A percentile compares a stretch with the other conserved stretches of the same genome.
phyloP scores from a whole-genome alignment of 257 asterid genomes.

The Nicotiana otophora region DNA sequence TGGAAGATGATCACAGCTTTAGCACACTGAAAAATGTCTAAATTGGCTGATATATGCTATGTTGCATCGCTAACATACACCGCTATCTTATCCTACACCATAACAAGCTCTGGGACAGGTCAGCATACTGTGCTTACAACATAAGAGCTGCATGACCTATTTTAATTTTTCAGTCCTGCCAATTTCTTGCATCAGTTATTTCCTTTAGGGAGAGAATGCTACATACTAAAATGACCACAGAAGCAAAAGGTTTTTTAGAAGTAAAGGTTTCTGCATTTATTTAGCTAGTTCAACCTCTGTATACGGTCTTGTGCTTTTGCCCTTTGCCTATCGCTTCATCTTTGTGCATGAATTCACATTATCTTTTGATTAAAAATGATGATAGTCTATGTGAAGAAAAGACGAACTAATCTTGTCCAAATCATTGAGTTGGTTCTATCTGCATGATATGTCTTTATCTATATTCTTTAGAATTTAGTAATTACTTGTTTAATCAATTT shows the following conservation, averaged over 20 bases:
- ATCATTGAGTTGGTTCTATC: background rate
- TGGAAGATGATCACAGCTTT: no score
- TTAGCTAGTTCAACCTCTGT: background rate
- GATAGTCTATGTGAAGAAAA: background rate
- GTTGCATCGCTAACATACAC: no score
- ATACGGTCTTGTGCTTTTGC: background rate
- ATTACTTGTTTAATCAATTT: background rate
- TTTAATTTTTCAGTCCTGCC: no score
- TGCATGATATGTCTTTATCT: background rate
- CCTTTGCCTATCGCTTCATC: background rate
- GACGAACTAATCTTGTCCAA: background rate
- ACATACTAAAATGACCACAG: no score
- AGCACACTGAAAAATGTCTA: no score
- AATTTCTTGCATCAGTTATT: no score
- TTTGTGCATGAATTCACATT: background rate
- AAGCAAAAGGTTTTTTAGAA: background rate
- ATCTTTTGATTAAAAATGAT: background rate
- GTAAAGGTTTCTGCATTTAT: background rate
- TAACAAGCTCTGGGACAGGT: no score
- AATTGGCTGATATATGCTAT: no score
- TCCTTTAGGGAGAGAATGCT: no score
- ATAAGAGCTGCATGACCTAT: no score
- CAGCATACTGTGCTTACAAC: no score
- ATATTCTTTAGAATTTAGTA: background rate
- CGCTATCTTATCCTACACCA: no score